Percentiles rank a stretch among this genome's conserved stretches.
These are phyloP conservation scores for Boechera retrofracta DNA, from an alignment of 345 rosid species.

Conservation along the genomic window DNA sequence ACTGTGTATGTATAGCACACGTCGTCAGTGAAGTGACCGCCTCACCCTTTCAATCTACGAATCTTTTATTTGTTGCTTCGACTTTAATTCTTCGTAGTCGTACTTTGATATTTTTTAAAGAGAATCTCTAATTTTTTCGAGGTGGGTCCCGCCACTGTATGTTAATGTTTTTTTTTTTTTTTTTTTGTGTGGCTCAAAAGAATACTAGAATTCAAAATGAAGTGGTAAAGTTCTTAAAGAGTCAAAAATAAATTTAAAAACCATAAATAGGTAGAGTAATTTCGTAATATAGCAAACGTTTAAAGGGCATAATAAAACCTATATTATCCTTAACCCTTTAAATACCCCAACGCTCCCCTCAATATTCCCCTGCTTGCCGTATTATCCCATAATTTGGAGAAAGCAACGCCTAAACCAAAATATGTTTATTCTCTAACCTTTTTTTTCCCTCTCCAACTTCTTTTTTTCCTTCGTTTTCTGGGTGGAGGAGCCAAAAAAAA, in stretches of 20 bases:
- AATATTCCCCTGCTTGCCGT: slow-evolving; percentile 38
- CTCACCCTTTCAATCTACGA: slow-evolving; percentile 22
- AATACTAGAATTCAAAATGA: not conserved
- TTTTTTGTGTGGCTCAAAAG: not conserved
- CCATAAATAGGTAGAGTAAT: not conserved
- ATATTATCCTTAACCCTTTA: not conserved
- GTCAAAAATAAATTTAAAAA: not conserved
- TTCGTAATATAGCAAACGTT: not conserved
- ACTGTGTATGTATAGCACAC: slow-evolving; percentile 37
- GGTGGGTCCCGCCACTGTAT: slow-evolving; percentile 21
- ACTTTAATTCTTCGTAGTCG: not conserved
- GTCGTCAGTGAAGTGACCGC: slow-evolving; percentile 27
- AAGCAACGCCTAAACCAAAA: slow-evolving; percentile 33
- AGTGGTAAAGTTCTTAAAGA: too few species aligned
- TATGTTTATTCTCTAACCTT: slow-evolving; percentile 30
- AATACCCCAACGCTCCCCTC: slow-evolving; percentile 20
- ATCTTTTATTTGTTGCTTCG: slow-evolving; percentile 21
- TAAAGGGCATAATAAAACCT: slow-evolving; percentile 1
- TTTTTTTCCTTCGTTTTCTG: slow-evolving; percentile 33
- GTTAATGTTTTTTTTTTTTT: too few species aligned
- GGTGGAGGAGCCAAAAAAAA: slow-evolving; percentile 1
- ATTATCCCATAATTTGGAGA: slow-evolving; percentile 1
- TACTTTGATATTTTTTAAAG: not conserved
- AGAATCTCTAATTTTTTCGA: slow-evolving; percentile 30
- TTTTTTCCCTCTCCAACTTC: slow-evolving; percentile 6